phyloP scores from a whole-genome alignment of 2,329 filamentous ascomycete genomes.

The Trichoderma aggressivum region DNA sequence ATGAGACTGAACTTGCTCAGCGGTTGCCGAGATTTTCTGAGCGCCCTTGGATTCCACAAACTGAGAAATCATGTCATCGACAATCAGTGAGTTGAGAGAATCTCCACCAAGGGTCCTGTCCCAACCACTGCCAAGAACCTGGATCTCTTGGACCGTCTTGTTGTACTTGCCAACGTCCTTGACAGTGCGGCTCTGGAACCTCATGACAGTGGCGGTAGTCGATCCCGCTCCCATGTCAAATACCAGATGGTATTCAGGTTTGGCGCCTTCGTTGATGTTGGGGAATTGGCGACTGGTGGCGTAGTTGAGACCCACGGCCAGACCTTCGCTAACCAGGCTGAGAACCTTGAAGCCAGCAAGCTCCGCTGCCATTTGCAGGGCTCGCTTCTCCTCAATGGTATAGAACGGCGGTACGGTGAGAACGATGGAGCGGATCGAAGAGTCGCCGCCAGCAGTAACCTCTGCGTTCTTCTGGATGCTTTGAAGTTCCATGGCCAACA shows the following conservation, averaged over 20 bases:
- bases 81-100: constrained; percentile 78
- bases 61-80: constrained; percentile 81
- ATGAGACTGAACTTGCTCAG: constrained; percentile 64
- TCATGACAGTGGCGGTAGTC: constrained; percentile 82
- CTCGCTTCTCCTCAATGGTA: constrained; percentile 83
- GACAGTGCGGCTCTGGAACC: constrained; percentile 82
- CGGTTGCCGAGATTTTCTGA: constrained; percentile 60
- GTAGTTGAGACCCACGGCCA: constrained; percentile 93
- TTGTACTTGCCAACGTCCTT: constrained; percentile 93
- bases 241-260: constrained; percentile 87
- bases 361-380: constrained; percentile 78
- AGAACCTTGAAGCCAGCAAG: constrained; percentile 85
- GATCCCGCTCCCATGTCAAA: constrained; percentile 98
- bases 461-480: constrained; percentile 89
- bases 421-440: constrained; percentile 73
- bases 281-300: constrained; percentile 89
- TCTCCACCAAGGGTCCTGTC: constrained; percentile 89
- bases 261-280: constrained; percentile 73
- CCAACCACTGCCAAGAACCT: constrained; percentile 82
- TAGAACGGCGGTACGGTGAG: constrained; percentile 90
- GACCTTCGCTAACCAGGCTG: constrained; percentile 79
- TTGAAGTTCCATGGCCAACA: constrained; percentile 93
- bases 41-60: constrained; percentile 69
- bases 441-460: constrained; percentile 70
- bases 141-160: constrained; percentile 95